Base-by-base conservation (phyloP, 305 asterid genomes). In the Galium porrigens region DNA sequence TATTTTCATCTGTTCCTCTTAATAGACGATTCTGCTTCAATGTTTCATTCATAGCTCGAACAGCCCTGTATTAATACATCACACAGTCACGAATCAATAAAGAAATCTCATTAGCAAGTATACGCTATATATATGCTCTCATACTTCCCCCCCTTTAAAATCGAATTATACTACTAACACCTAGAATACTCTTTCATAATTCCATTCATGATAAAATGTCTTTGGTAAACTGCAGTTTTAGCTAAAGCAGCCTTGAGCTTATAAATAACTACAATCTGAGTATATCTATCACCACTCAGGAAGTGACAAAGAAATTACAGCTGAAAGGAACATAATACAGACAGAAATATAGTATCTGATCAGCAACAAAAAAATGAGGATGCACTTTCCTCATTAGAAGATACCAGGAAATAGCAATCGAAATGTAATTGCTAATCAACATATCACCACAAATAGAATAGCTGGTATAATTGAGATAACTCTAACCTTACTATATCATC, bases 401-500 rank as follows among this genome's bases (percentile, higher is more conserved):
- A 29, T 17, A 48, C 37, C 20, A 15, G 53, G 29, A 25, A 2
- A 20, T 5, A 10, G 54, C 18, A 11, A 52, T 44, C 27, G 20
- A 61, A n/a, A n/a, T 36, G 10, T 14, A 17, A 57, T 20, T 37
- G 25, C 48, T 17, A 46, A 65, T 5, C 48, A 5, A 15, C 42
- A 56, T 71, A 37, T 56, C 15, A 29, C 41, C 44, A 44, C 42
- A 33, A 27, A 44, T 1, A 34, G 18, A 37, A n/a, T 25, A 14
- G 51, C 39, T 27, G 25, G 39, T 48, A 37, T 14, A 66, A 12
- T 15, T 15, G 30, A 54, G 68, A 55, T 51, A 62, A 61, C 61
- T 76, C 76, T 80, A 75, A 94, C 97, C 97, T 94, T 76, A 83
- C 97, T 72, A 90, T 90, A 78, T 94, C 97, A 80, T 94, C 99